Evolutionary conservation across 192 early-diverging fungal species (phyloP).

Genomic region (Backusella parvicylindrica): DNA sequence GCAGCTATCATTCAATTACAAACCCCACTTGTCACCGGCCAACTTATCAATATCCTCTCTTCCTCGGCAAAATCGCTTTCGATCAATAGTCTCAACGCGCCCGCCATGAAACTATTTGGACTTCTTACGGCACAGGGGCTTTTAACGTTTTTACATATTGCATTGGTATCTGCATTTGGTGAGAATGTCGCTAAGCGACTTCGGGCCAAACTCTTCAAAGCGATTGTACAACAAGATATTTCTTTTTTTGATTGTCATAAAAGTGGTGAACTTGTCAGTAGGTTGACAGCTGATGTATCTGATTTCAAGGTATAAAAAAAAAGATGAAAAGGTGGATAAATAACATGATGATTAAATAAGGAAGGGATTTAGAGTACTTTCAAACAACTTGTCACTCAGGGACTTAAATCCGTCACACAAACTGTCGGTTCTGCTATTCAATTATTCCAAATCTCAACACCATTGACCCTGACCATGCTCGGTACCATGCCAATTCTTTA

Average conservation of each 20-base stretch:
- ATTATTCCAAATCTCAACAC: slow-evolving; percentile 48
- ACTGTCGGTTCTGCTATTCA: slow-evolving; percentile 51
- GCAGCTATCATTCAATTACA: slow-evolving; percentile 53
- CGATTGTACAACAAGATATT: slow-evolving; percentile 59
- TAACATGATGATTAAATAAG: neutral
- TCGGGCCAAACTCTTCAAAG: slow-evolving; percentile 40
- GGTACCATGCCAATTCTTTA: slow-evolving; percentile 52
- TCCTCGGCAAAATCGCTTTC: slow-evolving; percentile 24
- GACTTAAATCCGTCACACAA: slow-evolving; percentile 52
- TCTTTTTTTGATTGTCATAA: slow-evolving; percentile 57
- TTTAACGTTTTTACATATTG: slow-evolving; percentile 61
- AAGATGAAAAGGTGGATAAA: neutral
- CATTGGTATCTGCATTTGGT: slow-evolving; percentile 56
- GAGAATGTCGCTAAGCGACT: slow-evolving; percentile 56
- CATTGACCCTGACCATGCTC: slow-evolving; percentile 50
- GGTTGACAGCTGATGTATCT: slow-evolving; percentile 50
- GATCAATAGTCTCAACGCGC: slow-evolving; percentile 13
- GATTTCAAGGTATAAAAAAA: slow-evolving; percentile 48
- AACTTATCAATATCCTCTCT: slow-evolving; percentile 55
- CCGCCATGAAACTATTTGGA: slow-evolving; percentile 50
- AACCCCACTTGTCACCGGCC: slow-evolving; percentile 55
- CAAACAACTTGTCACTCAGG: slow-evolving; percentile 59
- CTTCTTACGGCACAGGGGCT: slow-evolving; percentile 53
- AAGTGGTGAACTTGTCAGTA: slow-evolving; percentile 49
- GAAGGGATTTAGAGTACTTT: slow-evolving; percentile 39